Evolutionary conservation across 208 protist genomes (phyloP), one percentile per base, ranked within the genome.

Genomic region (Acanthamoeba lenticulata): DNA sequence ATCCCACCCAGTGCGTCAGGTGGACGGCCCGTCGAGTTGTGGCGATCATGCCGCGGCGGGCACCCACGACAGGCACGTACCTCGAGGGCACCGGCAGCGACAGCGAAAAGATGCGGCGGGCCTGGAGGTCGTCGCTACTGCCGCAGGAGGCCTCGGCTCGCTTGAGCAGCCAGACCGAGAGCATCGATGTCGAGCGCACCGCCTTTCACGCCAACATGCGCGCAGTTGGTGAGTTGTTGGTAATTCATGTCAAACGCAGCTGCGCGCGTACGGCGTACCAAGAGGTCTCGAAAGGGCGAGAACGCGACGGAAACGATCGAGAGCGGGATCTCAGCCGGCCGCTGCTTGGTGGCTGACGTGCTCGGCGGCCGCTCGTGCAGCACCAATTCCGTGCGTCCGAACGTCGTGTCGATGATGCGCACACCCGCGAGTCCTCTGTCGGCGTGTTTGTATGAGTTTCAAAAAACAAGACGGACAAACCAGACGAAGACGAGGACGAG

Each of bases 351-450:
- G 62, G 5, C 29, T 5, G 2, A n/a, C 27, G 72, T 0, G 0
- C 34, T 32, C 40, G 72, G 42, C 2, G 72, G 72, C 7, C 42
- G 34, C 13, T 83, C 72, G 29, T 83, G 72, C 42, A 83, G 42
- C 13, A 83, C 42, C 38, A 83, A 19, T n/a, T 83, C 72, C 40
- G 34, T 32, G 13, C 72, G 7, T 2, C 72, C 72, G 42, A 83
- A 83, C 13, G 72, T 49, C 24, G 72, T 83, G 29, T 83, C 72
- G n/a, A 83, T 83, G 40, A 83, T 83, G 13, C 72, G 34, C 72
- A 83, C 72, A 13, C 72, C 72, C 34, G 72, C 27, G 2, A 83
- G 21, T 0, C 72, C 72, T 15, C 72, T 83, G 72, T 42, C 27
- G 29, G 24, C 38, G 11, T 52, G 9, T 52, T 52, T 52, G 15